Conservation (phyloP, 768 basidiomycete genomes). For the Russula dissimulans region DNA sequence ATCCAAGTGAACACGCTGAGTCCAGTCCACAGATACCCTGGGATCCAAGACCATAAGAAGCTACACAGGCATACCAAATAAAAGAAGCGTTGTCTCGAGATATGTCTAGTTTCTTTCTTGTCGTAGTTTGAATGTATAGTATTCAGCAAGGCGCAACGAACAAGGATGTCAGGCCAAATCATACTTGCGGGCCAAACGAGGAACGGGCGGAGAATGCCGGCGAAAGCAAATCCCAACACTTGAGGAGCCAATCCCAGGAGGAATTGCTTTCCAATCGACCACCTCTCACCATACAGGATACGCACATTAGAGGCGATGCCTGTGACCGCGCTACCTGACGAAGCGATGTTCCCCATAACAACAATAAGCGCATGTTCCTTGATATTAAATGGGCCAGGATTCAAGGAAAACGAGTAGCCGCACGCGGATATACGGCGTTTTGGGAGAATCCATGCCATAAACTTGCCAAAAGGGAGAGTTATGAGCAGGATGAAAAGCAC, state of each 20-base stretch:
- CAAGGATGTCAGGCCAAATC: slow-evolving; percentile 84
- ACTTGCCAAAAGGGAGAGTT: slow-evolving; percentile 64
- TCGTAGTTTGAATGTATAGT: slow-evolving; percentile 75
- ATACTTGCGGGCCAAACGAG: slow-evolving; percentile 80
- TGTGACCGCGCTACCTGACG: slow-evolving; percentile 58
- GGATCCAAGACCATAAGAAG: slow-evolving; percentile 69
- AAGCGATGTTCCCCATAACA: slow-evolving; percentile 67
- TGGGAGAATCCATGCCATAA: slow-evolving; percentile 58
- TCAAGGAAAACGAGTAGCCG: slow-evolving; percentile 65
- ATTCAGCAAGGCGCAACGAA: slow-evolving; percentile 78
- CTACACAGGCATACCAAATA: slow-evolving; percentile 45
- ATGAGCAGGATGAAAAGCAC: slow-evolving; percentile 66
- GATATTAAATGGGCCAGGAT: slow-evolving; percentile 79
- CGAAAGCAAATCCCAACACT: slow-evolving; percentile 60
- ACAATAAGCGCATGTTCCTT: slow-evolving; percentile 86
- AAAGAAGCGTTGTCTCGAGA: slow-evolving; percentile 78
- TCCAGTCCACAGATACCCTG: slow-evolving; percentile 78
- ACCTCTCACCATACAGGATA: slow-evolving; percentile 54
- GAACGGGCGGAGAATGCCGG: slow-evolving; percentile 67
- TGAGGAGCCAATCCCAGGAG: slow-evolving; percentile 56
- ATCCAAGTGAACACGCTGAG: slow-evolving; percentile 84
- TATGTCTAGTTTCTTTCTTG: slow-evolving; percentile 55
- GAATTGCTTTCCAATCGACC: slow-evolving; percentile 50
- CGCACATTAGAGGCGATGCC: slow-evolving; percentile 60
- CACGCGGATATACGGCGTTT: slow-evolving; percentile 54